Conservation (phyloP, 768 basidiomycete genomes). For the Austroboletus eburneus region DNA sequence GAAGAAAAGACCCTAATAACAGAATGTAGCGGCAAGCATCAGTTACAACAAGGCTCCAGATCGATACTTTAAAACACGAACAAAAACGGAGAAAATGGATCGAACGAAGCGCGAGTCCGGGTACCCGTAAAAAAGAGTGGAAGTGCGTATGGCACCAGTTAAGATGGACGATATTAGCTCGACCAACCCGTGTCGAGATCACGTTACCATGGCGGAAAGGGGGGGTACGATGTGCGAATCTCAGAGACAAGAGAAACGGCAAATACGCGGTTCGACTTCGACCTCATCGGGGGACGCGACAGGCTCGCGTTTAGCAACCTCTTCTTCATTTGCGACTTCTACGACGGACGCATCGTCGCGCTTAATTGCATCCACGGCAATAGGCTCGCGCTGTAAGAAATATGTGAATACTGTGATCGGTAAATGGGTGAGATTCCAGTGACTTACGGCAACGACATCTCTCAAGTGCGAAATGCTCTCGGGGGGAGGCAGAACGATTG, state of each 20-base stretch:
- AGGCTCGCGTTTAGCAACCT: neutral
- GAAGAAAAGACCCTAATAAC: neutral
- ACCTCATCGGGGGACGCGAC: neutral
- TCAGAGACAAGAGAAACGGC: neutral
- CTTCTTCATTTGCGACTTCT: neutral
- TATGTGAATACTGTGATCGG: neutral
- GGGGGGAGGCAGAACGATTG: neutral
- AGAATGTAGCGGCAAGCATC: neutral
- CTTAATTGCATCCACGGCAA: neutral
- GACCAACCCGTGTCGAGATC: neutral
- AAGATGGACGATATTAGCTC: neutral
- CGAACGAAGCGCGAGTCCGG: neutral
- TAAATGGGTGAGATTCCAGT: neutral
- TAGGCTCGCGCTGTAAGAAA: neutral
- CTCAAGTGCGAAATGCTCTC: neutral
- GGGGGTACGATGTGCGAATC: neutral
- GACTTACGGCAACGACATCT: neutral
- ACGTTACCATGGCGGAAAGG: neutral
- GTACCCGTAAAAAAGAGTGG: neutral
- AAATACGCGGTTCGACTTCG: neutral
- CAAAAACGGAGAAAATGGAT: neutral
- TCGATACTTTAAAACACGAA: too few species aligned
- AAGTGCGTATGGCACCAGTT: neutral
- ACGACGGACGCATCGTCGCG: neutral
- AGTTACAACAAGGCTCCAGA: neutral